A percentile compares a stretch with the other conserved stretches of the same genome.
Conservation (phyloP, 1,139 yeast species). For the Blastobotrys ciferrii region DNA sequence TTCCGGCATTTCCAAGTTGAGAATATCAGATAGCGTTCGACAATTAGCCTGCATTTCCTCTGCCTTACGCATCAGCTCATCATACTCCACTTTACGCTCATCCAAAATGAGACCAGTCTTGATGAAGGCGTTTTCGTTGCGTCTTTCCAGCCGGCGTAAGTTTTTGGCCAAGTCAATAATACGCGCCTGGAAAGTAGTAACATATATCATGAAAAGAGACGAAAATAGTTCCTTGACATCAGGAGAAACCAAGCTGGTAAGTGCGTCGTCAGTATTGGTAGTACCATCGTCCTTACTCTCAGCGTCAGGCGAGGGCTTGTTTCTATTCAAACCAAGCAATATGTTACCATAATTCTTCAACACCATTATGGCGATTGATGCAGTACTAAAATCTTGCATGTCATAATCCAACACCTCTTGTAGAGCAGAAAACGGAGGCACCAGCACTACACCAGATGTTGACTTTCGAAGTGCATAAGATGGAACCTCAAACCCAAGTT, state of each 20-base stretch:
- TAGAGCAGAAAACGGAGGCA: constrained; percentile 49
- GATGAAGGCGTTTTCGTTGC: constrained; percentile 55
- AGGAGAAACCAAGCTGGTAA: constrained; percentile 19
- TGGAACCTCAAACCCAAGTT: constrained; percentile 40
- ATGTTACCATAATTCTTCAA: constrained; percentile 47
- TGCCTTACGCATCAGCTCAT: constrained; percentile 40
- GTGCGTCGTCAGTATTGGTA: neutral
- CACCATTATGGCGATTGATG: constrained; percentile 50
- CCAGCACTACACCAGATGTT: constrained; percentile 32
- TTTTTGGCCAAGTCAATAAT: constrained; percentile 41
- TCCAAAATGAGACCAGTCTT: constrained; percentile 65
- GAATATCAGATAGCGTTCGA: constrained; percentile 48
- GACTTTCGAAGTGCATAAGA: constrained; percentile 38
- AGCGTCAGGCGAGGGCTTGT: neutral
- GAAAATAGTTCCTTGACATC: constrained; percentile 31
- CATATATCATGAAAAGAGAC: constrained; percentile 48
- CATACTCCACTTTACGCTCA: constrained; percentile 47
- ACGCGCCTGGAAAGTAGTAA: constrained; percentile 45
- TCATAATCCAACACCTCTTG: constrained; percentile 56
- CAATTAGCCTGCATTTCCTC: constrained; percentile 49
- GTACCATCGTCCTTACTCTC: constrained; percentile 23
- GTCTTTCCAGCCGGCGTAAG: constrained; percentile 40
- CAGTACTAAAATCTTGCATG: constrained; percentile 39
- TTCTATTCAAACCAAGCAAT: constrained; percentile 18
- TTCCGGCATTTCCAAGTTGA: constrained; percentile 38